Conservation (phyloP, 345 rosid genomes). For the Populus davidiana region DNA sequence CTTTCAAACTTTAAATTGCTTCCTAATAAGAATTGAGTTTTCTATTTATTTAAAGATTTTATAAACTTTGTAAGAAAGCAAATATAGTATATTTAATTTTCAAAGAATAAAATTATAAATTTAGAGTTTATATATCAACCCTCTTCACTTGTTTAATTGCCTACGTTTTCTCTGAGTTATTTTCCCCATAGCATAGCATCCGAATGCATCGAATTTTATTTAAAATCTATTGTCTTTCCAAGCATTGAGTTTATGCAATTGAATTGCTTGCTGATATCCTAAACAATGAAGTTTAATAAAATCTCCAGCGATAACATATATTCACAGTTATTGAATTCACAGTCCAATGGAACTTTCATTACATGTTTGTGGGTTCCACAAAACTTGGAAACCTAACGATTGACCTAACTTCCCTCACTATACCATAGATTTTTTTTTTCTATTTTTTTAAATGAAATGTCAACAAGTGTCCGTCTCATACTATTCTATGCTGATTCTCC, state of each 20-base stretch:
- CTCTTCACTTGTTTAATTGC: no score
- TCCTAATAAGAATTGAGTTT: no score
- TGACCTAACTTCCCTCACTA: neutral
- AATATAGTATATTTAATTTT: no score
- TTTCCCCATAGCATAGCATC: rapidly evolving
- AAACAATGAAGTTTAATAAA: neutral
- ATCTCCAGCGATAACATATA: no score
- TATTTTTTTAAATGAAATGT: neutral
- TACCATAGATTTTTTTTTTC: neutral
- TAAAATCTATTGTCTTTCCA: no score
- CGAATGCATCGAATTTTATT: no score
- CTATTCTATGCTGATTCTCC: neutral
- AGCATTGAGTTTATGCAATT: neutral
- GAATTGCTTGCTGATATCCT: neutral
- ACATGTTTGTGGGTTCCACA: neutral
- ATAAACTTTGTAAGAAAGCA: no score
- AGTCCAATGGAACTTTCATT: neutral
- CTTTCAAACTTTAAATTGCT: no score
- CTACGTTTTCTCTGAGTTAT: rapidly evolving
- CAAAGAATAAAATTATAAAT: no score
- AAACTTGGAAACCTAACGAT: neutral
- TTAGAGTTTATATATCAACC: no score
- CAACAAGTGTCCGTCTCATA: neutral
- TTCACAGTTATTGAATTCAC: no score
- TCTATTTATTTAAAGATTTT: no score